Base-by-base conservation (phyloP, 768 basidiomycete genomes). In the Xerocomus brunneocitrinus region DNA sequence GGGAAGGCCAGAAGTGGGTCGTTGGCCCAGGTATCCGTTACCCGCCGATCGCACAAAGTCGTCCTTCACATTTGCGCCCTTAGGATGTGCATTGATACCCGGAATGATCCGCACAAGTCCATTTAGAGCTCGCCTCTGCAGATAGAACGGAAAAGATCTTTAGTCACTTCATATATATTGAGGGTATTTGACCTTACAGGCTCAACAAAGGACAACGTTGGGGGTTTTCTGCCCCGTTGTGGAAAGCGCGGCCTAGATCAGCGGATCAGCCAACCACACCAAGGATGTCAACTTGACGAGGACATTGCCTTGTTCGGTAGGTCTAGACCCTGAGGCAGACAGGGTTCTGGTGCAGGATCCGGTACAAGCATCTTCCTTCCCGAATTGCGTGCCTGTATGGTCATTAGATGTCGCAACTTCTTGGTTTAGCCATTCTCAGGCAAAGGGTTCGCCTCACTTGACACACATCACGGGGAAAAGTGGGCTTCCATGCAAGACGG, bases 41-140 rank as follows among this genome's bases (percentile, higher is more conserved):
- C 40, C 59, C 44, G 47, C 55, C 47, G 55, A 62, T 58, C 55
- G 24, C 51, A 24, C 50, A 53, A 52, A 47, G 59, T 50, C 27
- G 14, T 40, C 44, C 30, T 53, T 59, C 58, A 58, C 49, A 36
- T 41, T 58, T 59, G 34, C 59, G 59, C 65, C 50, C 8, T 39
- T 25, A 19, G 40, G 24, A 54, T 38, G 46, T 5, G 27, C n/a
- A 42, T 54, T 57, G 58, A 58, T 53, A 28, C 56, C 56, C 65
- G 65, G 65, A 44, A 60, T 65, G 65, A 67, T 66, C 65, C 65
- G 63, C 52, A 47, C 8, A 41, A 41, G 50, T 46, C 54, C 45
- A 47, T 62, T 64, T 55, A 59, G 56, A 58, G 48, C 41, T 38
- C 38, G 31, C 57, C 34, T 60, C 36, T 54, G 61, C 42, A 61